phyloP scores from a whole-genome alignment of 2,329 filamentous ascomycete species.

The Pezizomycotina sp. region DNA sequence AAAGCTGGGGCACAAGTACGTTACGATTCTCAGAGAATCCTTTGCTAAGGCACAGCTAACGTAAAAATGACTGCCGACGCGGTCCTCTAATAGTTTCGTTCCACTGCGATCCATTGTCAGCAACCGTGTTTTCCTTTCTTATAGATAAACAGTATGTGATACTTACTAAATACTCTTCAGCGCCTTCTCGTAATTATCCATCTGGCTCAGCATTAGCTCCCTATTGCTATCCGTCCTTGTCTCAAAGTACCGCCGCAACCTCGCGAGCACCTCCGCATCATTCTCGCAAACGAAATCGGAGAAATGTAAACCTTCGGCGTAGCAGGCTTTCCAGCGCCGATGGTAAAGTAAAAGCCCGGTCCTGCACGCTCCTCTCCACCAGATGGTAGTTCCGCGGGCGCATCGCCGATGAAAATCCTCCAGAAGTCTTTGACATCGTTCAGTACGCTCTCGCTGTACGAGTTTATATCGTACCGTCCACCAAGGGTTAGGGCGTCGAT shows the following conservation, averaged over 20 bases:
- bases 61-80: slow-evolving; percentile 19
- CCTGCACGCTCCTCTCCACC: slow-evolving; percentile 20
- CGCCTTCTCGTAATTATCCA: slow-evolving; percentile 22
- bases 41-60: slow-evolving; percentile 14
- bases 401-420: slow-evolving; percentile 22
- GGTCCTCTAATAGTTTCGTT: slow-evolving; percentile 10
- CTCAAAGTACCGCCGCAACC: slow-evolving; percentile 21
- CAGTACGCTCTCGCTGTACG: slow-evolving; percentile 19
- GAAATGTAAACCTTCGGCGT: slow-evolving; percentile 24
- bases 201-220: slow-evolving; percentile 12
- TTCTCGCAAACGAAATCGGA: slow-evolving; percentile 23
- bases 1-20: slow-evolving; percentile 19
- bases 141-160: neutral
- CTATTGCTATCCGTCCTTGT: slow-evolving; percentile 13
- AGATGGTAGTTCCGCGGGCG: slow-evolving; percentile 19
- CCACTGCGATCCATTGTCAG: slow-evolving; percentile 7
- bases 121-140: neutral
- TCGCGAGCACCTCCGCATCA: slow-evolving; percentile 22
- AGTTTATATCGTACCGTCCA: slow-evolving; percentile 16
- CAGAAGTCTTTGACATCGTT: slow-evolving; percentile 22
- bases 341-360: slow-evolving; percentile 24
- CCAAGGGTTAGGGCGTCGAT: slow-evolving; percentile 25
- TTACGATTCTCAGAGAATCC: slow-evolving; percentile 18
- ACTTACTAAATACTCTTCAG: slow-evolving; percentile 21
- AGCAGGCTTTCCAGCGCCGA: slow-evolving; percentile 20